phyloP scores from a whole-genome alignment of 1,139 yeast species.

The Saccharomycopsis crataegensis region DNA sequence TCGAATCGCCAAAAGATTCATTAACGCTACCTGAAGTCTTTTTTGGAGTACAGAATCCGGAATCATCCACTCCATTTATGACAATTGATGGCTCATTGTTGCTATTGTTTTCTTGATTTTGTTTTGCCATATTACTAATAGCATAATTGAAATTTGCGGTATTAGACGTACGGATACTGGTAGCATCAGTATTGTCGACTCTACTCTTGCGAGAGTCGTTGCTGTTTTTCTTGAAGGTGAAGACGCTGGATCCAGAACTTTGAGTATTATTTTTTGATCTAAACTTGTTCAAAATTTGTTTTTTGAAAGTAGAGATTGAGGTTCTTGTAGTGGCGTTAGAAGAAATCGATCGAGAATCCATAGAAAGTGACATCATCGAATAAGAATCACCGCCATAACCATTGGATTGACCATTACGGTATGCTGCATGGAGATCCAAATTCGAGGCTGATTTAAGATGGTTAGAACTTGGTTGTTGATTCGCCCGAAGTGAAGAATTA shows the following conservation, averaged over 20 bases:
- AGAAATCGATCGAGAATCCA: constrained; percentile 10
- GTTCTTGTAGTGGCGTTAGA: constrained; percentile 19
- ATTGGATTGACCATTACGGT: not conserved
- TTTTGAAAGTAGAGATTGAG: constrained; percentile 17
- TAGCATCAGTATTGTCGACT: constrained; percentile 11
- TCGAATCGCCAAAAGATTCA: not conserved
- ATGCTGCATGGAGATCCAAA: constrained; percentile 14
- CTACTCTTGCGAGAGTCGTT: not conserved
- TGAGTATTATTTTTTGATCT: constrained; percentile 1
- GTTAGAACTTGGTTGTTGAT: not conserved
- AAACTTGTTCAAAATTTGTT: constrained; percentile 13
- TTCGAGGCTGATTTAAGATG: constrained; percentile 7
- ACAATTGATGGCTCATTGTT: not conserved
- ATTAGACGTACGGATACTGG: constrained; percentile 14
- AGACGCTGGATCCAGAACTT: constrained; percentile 2
- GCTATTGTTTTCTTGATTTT: not conserved
- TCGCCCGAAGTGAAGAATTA: not conserved
- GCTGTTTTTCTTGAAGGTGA: not conserved
- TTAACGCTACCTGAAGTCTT: not conserved
- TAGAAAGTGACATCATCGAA: not conserved
- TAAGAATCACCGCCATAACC: constrained; percentile 1
- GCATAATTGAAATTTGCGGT: constrained; percentile 18
- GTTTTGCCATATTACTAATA: constrained; percentile 7
- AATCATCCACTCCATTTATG: too few relatives aligned
- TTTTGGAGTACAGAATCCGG: not conserved